A percentile compares a stretch with the other conserved stretches of the same genome.
These are phyloP conservation scores for Begonia fuchsioides DNA, from an alignment of 306 rosid genomes.

Conservation along the genomic window DNA sequence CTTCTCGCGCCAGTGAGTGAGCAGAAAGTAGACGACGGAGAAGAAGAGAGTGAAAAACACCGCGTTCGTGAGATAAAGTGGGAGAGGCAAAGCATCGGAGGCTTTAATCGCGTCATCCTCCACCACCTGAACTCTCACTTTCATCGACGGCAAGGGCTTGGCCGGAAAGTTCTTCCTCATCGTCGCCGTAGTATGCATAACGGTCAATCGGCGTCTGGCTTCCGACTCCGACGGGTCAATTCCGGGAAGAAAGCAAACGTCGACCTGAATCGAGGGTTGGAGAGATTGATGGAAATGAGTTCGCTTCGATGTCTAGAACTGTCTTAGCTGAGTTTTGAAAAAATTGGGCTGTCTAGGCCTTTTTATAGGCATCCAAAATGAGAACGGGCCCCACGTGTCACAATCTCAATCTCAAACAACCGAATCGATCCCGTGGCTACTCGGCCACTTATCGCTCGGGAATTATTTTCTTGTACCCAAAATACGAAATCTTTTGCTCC, in stretches of 20 bases:
- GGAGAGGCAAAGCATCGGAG: conserved; percentile 11
- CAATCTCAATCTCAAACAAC: too few relatives aligned
- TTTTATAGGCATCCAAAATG: too few relatives aligned
- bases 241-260: conserved; percentile 2
- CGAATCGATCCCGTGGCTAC: too few relatives aligned
- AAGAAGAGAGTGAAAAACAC: conserved; percentile 13
- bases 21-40: conserved; percentile 13
- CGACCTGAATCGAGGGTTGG: conserved; percentile 5
- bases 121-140: conserved; percentile 5
- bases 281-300: background rate
- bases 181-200: too few relatives aligned
- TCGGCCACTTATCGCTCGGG: too few relatives aligned
- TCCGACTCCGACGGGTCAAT: background rate
- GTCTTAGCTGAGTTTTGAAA: too few relatives aligned
- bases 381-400: too few relatives aligned
- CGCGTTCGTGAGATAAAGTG: conserved; percentile 9
- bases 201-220: conserved; percentile 3
- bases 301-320: background rate
- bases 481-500: too few relatives aligned
- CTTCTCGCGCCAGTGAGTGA: conserved; percentile 15
- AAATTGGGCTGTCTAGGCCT: too few relatives aligned
- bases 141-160: conserved; percentile 2
- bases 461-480: too few relatives aligned
- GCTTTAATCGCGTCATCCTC: conserved; percentile 3
- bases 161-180: background rate